Conservation (phyloP, 2,329 filamentous ascomycete genomes). For the Aspergillus hiratsukae region DNA sequence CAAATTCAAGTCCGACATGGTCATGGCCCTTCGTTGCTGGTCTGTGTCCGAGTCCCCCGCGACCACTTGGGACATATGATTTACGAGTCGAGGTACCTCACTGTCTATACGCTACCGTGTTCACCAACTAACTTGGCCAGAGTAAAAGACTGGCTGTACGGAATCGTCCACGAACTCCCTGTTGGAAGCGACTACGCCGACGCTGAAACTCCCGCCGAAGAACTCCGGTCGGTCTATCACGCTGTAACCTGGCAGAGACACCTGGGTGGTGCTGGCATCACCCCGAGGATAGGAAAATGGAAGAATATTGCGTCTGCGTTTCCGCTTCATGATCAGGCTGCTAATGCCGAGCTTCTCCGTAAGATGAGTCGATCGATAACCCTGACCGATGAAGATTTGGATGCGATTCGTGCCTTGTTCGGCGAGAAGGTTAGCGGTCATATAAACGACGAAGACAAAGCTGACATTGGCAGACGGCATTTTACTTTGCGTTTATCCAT, state of each 20-base stretch:
- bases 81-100: constrained; percentile 65
- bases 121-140: constrained; percentile 40
- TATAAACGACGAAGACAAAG: neutral
- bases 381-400: constrained; percentile 64
- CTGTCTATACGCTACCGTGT: neutral
- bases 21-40: constrained; percentile 66
- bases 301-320: constrained; percentile 59
- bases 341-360: constrained; percentile 72
- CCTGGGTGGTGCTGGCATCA: constrained; percentile 76
- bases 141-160: constrained; percentile 90
- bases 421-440: constrained; percentile 57
- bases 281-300: constrained; percentile 65
- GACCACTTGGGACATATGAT: constrained; percentile 73
- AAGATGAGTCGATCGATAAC: constrained; percentile 64
- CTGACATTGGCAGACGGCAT: constrained; percentile 59
- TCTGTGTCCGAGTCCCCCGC: constrained; percentile 79
- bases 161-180: constrained; percentile 73
- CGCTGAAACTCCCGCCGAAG: constrained; percentile 80
- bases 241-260: constrained; percentile 70
- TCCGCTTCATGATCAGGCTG: constrained; percentile 69
- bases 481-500: constrained; percentile 93
- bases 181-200: constrained; percentile 68
- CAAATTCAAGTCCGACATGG: constrained; percentile 82
- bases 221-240: constrained; percentile 80
- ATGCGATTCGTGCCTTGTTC: constrained; percentile 70